Conservation (phyloP, 768 basidiomycete species). For the Hirschioporus abietinus region DNA sequence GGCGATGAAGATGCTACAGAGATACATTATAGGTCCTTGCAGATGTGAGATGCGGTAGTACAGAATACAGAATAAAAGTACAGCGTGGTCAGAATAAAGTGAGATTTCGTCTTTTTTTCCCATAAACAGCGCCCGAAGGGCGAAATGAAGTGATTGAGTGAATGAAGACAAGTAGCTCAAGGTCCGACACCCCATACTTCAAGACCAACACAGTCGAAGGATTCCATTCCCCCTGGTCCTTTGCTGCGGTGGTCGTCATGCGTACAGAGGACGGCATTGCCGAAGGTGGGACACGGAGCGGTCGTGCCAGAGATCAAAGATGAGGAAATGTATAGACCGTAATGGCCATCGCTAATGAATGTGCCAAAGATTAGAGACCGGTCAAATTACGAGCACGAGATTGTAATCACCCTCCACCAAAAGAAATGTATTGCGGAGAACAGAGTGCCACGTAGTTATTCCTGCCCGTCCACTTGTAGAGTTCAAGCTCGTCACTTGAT, state of each 20-base stretch:
- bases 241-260: constrained; percentile 35
- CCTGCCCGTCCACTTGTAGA: constrained; percentile 80
- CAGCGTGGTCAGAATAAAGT: not conserved
- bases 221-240: constrained; percentile 29
- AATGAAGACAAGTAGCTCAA: not conserved
- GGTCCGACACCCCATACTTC: constrained; percentile 83
- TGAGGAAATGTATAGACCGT: constrained; percentile 84
- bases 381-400: constrained; percentile 3
- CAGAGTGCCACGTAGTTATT: constrained; percentile 91
- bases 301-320: constrained; percentile 80
- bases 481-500: constrained; percentile 39
- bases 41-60: not conserved
- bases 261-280: constrained; percentile 76
- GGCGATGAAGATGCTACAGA: not conserved
- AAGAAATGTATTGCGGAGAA: constrained; percentile 73
- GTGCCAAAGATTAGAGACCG: constrained; percentile 10
- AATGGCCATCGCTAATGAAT: constrained; percentile 65
- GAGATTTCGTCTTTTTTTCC: not conserved
- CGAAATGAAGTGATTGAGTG: too few species aligned
- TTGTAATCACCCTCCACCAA: constrained; percentile 81
- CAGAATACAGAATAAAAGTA: not conserved
- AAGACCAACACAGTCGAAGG: constrained; percentile 89
- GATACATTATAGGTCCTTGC: not conserved
- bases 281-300: constrained; percentile 80
- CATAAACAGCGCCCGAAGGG: too few species aligned